Evolutionary conservation across 1,284 basidiomycete species (phyloP), one percentile per base, ranked within the genome.

Genomic region (Veloporphyrellus conicus): DNA sequence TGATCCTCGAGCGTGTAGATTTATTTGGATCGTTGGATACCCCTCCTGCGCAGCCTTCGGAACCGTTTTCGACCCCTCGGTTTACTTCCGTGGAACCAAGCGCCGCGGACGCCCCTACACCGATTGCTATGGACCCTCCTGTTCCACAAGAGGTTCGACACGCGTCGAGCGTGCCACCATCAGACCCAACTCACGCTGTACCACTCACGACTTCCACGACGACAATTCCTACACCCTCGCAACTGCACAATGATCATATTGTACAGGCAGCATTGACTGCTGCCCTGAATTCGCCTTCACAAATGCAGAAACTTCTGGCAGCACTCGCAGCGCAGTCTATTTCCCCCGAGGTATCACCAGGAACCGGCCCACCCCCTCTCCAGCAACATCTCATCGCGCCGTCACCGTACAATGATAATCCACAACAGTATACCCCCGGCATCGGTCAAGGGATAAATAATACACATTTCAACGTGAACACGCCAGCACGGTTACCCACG

Each of bases 301-400:
- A 87, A 54, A 74, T 90, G 48, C 84, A 89, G 54, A 81, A 82
- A 54, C 72, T 91, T 40, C 70, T 90, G 43, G 75, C 80, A 27
- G 76, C 80, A 0, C 68, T 86, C 8, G 60, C 54, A 9, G 49
- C 48, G 18, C 57, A 58, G 41, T 48, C 60, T 0, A 51, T 64
- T 33, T 40, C 51, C 11, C 54, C 62, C 8, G 64, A 61, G 11
- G 53, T 49, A 33, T 57, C 57, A 18, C 53, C 61, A 11, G 39
- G 54, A 22, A 15, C 48, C 16, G 35, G 32, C 39, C 56, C 54
- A 47, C 43, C 43, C 46, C 54, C 53, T 43, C 54, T 39, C 23
- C 64, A 48, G 5, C 57, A 54, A 45, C 68, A 58, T 23, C 54
- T 71, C 36, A 60, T 62, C 35, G 58, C 65, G 2, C 63, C 70